Evolutionary conservation across 2,329 filamentous ascomycete species (phyloP), one percentile per base, ranked within the genome.

Genomic region (Rhinocladiella similis): DNA sequence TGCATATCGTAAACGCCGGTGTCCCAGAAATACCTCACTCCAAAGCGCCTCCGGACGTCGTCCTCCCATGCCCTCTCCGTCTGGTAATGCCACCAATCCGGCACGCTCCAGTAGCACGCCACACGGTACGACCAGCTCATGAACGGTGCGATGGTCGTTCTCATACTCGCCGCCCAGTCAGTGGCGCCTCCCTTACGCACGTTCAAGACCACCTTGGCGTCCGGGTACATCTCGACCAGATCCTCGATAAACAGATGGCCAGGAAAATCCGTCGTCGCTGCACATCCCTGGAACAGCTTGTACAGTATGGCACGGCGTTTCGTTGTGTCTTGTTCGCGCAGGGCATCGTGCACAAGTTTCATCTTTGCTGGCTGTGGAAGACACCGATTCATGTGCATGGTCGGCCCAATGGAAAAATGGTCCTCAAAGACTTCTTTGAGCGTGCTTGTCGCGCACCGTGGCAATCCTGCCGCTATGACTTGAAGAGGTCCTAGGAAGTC

Each of bases 181-280:
- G 71, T 66, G 5, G 69, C 60, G 49, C 77, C 73, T n/a, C 69
- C 61, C 5, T 68, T 38, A 47, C 63, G 57, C 20, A 56, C 63
- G 47, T 72, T 75, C 47, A 72, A 68, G 6, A 81, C 70, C 1
- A 80, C 75, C 50, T 73, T 74, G 7, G 77, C 77, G 18, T 80
- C 69, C 0, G 79, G 78, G 56, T 79, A 80, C 10, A 80, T 56
- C 53, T 75, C 71, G 49, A 80, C 60, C 20, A 81, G 65, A 45
- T 80, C 77, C 7, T 72, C 67, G 13, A 77, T 65, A 29, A 80
- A 72, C 43, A 72, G 67, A 12, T 66, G 67, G 1, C 68, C 68
- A 0, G 78, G 77, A 9, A 70, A 61, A 59, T 81, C 78, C 33
- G 76, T 74, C 16, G 74, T 69, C 14, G 72, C 77, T 1, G 72